Percentiles rank a stretch among this genome's conserved stretches.
Evolutionary conservation across 768 basidiomycete species (phyloP).

Genomic region (Mrakia blollopis): DNA sequence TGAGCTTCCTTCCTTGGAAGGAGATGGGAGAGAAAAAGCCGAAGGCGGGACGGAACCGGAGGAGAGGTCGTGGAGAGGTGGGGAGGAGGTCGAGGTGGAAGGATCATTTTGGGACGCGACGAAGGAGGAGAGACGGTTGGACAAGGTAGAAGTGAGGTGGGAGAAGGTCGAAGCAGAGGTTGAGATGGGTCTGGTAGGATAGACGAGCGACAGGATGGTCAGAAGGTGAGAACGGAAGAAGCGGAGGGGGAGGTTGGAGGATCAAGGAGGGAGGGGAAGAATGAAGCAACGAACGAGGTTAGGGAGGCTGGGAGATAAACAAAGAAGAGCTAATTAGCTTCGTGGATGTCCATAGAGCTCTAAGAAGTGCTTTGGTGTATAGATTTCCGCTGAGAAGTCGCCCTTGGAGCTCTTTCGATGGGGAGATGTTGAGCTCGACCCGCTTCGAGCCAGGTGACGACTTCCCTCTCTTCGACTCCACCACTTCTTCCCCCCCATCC

Average conservation of each 20-base stretch:
- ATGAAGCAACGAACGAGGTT: background rate
- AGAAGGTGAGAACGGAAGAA: background rate
- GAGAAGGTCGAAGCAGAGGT: background rate
- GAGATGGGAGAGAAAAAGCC: background rate
- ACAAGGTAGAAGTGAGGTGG: background rate
- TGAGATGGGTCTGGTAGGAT: background rate
- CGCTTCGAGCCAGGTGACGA: background rate
- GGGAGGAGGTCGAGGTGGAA: background rate
- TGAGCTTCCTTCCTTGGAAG: background rate
- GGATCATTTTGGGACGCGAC: slow-evolving; percentile 1
- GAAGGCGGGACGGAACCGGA: background rate
- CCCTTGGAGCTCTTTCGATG: background rate
- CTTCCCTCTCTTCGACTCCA: background rate
- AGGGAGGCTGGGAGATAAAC: background rate
- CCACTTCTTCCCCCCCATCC: background rate
- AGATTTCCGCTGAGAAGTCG: too few relatives aligned
- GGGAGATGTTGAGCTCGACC: background rate
- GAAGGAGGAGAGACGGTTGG: background rate
- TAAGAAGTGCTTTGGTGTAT: background rate
- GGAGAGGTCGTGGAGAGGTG: background rate
- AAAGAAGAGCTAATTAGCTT: background rate
- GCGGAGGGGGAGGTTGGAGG: background rate
- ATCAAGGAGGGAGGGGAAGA: background rate
- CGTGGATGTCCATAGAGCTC: background rate
- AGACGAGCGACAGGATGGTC: background rate